Evolutionary conservation across 2,329 filamentous ascomycete species (phyloP).

Genomic region (Paraphaeosphaeria sporulosa): DNA sequence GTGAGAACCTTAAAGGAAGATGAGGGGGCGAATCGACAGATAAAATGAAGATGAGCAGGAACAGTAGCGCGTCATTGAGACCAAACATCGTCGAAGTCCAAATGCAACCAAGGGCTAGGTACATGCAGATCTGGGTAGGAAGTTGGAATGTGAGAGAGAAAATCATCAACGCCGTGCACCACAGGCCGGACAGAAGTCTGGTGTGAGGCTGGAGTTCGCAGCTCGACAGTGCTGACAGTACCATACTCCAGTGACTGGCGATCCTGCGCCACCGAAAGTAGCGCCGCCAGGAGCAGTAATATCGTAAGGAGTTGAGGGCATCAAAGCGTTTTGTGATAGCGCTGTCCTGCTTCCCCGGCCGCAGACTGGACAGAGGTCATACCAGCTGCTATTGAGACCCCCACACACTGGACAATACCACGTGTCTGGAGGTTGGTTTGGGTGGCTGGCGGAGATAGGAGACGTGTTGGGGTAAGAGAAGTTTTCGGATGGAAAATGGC

Average conservation of each 20-base stretch:
- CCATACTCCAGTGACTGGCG: constrained; percentile 5
- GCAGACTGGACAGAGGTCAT: constrained; percentile 18
- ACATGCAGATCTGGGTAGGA: too few species aligned
- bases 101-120: background rate
- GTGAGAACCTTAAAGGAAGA: too few species aligned
- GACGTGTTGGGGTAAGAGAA: background rate
- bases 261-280: constrained; percentile 7
- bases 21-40: too few species aligned
- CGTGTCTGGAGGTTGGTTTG: constrained; percentile 13
- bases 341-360: constrained; percentile 1
- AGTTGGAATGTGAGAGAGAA: too few species aligned
- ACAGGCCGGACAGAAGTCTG: constrained; percentile 12
- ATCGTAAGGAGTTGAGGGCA: background rate
- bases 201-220: constrained; percentile 14
- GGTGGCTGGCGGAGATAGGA: background rate
- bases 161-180: constrained; percentile 1
- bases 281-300: background rate
- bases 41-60: too few species aligned
- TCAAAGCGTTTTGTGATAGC: background rate
- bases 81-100: background rate
- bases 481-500: background rate
- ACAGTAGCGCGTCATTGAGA: too few species aligned
- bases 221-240: constrained; percentile 11
- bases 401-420: constrained; percentile 25
- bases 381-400: constrained; percentile 13